Evolutionary conservation across 495 filamentous ascomycete genomes (phyloP), one percentile per base, ranked within the genome.

Genomic region (Xylaria nigripes): DNA sequence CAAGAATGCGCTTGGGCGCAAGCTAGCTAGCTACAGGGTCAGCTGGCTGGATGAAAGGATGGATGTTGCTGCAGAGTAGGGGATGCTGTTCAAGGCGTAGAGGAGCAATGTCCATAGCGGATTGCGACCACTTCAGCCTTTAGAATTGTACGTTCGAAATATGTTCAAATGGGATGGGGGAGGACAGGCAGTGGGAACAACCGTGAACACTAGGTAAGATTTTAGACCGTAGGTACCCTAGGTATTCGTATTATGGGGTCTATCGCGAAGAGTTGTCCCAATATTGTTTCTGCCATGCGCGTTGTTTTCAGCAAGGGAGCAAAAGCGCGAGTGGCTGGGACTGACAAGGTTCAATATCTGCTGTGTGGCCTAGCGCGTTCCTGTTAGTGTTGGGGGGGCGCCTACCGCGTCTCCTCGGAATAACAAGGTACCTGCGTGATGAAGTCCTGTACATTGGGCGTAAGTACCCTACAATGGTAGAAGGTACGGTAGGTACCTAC

Each of bases 21-120:
- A 48, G 47, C 25, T 10, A 38, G 24, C 45, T 16, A 34, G 21
- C 30, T 29, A 16, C 25, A 13, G 44, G 13, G 23, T 12, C 5
- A 12, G 15, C n/a, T 3, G 16, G 36, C 15, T 40, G 4, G 36
- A 40, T 16, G 27, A 29, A 29, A 4, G 45, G 45, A 45, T 13
- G 34, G 34, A 32, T 23, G 36, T 48, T 29, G 51, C 24, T 38
- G 43, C 4, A 27, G 36, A 27, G 25, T 21, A 27, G 45, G 40
- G 40, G 36, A 43, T 38, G 36, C 25, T 32, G 19, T 44, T 55
- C 45, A 19, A 55, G 29, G 36, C 10, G 7, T 5, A 25, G 25
- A 24, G 52, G 50, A 55, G 46, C 53, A 45, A 50, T 44, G 2
- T 45, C 53, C 46, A 50, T 45, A 45, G 47, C 22, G 41, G 46